These are phyloP conservation scores for Adansonia madagascariensis DNA, from an alignment of 441 rosid species.

Conservation along the genomic window DNA sequence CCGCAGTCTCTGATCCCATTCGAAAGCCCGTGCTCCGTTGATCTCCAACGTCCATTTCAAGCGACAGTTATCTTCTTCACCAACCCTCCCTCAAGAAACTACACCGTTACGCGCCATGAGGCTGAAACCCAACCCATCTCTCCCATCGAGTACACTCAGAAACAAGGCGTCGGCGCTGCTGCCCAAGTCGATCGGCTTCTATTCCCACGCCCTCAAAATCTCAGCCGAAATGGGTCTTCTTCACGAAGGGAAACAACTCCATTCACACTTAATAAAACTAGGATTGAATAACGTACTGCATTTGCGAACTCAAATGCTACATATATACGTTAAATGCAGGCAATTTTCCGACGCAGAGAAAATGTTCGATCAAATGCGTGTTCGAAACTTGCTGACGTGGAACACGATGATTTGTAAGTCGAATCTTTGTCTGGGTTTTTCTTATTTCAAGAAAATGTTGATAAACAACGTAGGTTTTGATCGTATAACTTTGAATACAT, in stretches of 20 bases:
- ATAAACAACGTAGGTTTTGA: slow-evolving; percentile 41
- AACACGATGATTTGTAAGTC: slow-evolving; percentile 53
- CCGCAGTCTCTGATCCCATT: not conserved
- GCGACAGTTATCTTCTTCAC: slow-evolving; percentile 26
- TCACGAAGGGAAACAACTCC: slow-evolving; percentile 44
- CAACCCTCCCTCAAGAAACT: slow-evolving; percentile 13
- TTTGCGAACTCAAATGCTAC: slow-evolving; percentile 54
- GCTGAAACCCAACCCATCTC: slow-evolving; percentile 14
- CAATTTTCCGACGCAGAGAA: slow-evolving; percentile 36
- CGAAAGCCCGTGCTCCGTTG: slow-evolving; percentile 18
- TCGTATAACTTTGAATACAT: slow-evolving; percentile 53
- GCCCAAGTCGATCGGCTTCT: not conserved
- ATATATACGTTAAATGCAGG: slow-evolving; percentile 45
- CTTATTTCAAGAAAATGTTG: slow-evolving; percentile 50
- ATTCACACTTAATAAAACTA: slow-evolving; percentile 44
- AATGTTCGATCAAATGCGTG: slow-evolving; percentile 68
- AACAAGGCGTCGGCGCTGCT: not conserved
- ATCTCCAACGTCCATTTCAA: slow-evolving; percentile 43
- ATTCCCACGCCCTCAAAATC: slow-evolving; percentile 42
- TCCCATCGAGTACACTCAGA: slow-evolving; percentile 18
- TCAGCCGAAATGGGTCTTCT: slow-evolving; percentile 41
- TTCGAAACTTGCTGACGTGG: slow-evolving; percentile 64
- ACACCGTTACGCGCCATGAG: not conserved
- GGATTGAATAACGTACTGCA: slow-evolving; percentile 45
- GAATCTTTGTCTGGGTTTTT: slow-evolving; percentile 33